Evolutionary conservation across 2,329 filamentous ascomycete species (phyloP).

Genomic region (Penicillium sp.): DNA sequence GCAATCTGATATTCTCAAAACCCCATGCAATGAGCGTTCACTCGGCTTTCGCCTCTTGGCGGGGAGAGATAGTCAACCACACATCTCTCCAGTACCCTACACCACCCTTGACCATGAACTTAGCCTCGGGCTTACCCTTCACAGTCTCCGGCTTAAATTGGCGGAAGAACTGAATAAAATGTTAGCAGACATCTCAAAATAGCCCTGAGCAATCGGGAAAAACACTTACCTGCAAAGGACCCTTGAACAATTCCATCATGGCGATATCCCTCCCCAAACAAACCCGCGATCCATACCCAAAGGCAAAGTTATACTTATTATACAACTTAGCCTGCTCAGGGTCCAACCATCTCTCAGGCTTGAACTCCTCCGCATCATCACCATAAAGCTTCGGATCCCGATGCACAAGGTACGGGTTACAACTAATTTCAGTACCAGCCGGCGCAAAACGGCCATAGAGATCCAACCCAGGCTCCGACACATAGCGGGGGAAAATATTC

Average conservation of each 20-base stretch:
- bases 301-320: constrained; percentile 51
- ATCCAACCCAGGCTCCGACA: constrained; percentile 36
- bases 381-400: constrained; percentile 46
- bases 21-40: neutral
- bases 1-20: too few species aligned
- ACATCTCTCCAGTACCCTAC: constrained; percentile 35
- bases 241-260: constrained; percentile 55
- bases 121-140: constrained; percentile 26
- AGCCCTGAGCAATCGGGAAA: neutral
- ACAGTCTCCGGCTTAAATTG: constrained; percentile 25
- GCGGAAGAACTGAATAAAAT: constrained; percentile 31
- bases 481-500: constrained; percentile 52
- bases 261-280: constrained; percentile 54
- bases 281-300: constrained; percentile 51
- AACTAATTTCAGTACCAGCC: constrained; percentile 48
- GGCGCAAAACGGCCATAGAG: constrained; percentile 44
- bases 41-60: constrained; percentile 17
- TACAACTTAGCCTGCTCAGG: constrained; percentile 42
- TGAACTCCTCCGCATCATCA: constrained; percentile 41
- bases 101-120: constrained; percentile 36
- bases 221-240: constrained; percentile 31
- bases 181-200: constrained; percentile 3
- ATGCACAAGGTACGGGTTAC: constrained; percentile 50
- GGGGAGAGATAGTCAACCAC: constrained; percentile 33
- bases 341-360: constrained; percentile 45